Evolutionary conservation across 306 rosid species (phyloP).

Genomic region (Lathyrus tuberosus): DNA sequence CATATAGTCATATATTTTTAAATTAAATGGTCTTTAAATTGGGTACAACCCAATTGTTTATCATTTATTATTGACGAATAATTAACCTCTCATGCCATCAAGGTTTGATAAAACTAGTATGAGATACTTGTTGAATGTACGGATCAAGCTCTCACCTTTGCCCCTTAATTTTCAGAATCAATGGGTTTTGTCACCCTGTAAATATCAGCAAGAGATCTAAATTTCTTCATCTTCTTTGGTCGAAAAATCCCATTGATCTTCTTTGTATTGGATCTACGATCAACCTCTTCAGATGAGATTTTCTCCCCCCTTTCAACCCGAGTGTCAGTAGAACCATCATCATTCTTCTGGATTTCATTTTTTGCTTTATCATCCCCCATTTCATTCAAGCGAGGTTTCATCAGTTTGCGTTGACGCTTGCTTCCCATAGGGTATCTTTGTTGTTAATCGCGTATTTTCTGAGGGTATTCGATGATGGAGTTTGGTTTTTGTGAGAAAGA

Average conservation of each 20-base stretch:
- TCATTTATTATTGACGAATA: background rate
- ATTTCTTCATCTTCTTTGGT: constrained; percentile 50
- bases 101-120: background rate
- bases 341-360: too few relatives aligned
- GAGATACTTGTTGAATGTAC: background rate
- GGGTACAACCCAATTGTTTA: background rate
- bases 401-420: background rate
- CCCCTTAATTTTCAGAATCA: background rate
- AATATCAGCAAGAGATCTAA: constrained; percentile 51
- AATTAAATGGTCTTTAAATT: background rate
- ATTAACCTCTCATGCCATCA: background rate
- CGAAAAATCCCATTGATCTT: constrained; percentile 14
- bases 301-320: constrained; percentile 15
- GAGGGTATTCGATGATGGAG: background rate
- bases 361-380: background rate
- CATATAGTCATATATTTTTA: background rate
- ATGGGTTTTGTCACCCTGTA: constrained; percentile 48
- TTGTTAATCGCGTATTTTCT: background rate
- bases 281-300: constrained; percentile 15
- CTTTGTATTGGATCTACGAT: constrained; percentile 7
- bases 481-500: too few relatives aligned
- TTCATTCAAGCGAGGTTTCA: background rate
- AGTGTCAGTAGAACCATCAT: constrained; percentile 2
- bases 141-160: constrained; percentile 4
- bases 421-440: background rate